Evolutionary conservation across 441 rosid genomes (phyloP), one percentile per base, ranked within the genome.

Genomic region (Flueggea neowawraea): DNA sequence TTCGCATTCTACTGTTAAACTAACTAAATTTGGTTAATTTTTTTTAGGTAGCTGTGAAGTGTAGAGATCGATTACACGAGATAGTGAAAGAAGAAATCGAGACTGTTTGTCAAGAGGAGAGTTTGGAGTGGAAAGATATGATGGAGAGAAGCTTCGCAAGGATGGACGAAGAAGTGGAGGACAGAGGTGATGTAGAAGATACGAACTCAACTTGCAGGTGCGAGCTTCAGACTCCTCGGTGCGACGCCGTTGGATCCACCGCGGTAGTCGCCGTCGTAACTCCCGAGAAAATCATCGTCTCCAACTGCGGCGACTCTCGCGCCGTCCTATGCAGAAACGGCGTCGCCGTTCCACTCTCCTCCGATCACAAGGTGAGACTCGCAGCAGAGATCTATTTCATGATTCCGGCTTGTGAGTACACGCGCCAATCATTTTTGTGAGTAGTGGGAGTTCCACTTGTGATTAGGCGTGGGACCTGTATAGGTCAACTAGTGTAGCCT

Each of bases 191-290:
- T n/a, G 73, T 50, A 13, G 76, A 53, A 2, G 60, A 17, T 10
- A 60, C 55, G 51, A 67, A 68, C 13, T 12, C 64, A 10, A 72
- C 66, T 6, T 94, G 97, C 73, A 75, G 96, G 17, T 94, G 98
- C 60, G 95, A 85, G 76, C 80, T 90, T 16, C 90, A 76, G 69
- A 80, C 88, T 28, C 96, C 95, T 12, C 96, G 81, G 80, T 80
- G 95, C 66, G 96, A 94, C 56, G 91, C 96, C 41, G 97, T 90
- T 1, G 98, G 98, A 64, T 90, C 98, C 32, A 94, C 98, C 0
- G 96, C 98, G 12, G 96, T 90, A 0, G 90, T 87, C 12, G 81
- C 97, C 0, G 67, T 90, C 0, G 82, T 94, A 11, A 89, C 95
- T 2, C 91, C 82, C 48, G 85, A 80, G 14, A 82, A 87, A 67